These are phyloP conservation scores for Salix koriyanagi DNA, from an alignment of 345 rosid genomes.

Conservation along the genomic window DNA sequence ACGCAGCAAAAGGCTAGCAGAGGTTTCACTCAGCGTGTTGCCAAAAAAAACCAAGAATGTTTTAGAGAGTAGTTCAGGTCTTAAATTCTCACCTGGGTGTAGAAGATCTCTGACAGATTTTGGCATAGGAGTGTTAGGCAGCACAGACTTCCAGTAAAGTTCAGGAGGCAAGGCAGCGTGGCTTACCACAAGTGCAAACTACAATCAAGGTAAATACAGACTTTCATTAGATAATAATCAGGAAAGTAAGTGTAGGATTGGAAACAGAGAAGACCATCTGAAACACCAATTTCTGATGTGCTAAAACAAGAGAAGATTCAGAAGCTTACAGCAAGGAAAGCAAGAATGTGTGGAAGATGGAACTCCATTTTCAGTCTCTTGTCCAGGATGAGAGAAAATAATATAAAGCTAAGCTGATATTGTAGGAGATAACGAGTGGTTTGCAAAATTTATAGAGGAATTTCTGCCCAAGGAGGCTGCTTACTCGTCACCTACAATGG, in stretches of 20 bases:
- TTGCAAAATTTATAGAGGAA: constrained; percentile 19
- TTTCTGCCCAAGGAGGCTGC: background rate
- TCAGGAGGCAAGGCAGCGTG: constrained; percentile 50
- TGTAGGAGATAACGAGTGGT: constrained; percentile 6
- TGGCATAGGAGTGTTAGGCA: constrained; percentile 65
- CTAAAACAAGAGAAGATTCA: background rate
- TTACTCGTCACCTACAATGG: constrained; percentile 5
- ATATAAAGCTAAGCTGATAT: background rate
- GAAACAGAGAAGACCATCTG: background rate
- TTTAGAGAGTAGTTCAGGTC: background rate
- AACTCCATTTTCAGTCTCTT: constrained; percentile 27
- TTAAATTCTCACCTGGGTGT: constrained; percentile 30
- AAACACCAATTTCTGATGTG: background rate
- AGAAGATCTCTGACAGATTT: constrained; percentile 44
- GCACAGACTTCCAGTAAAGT: constrained; percentile 47
- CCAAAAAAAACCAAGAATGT: background rate
- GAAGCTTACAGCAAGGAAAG: constrained; percentile 30
- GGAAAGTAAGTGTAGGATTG: background rate
- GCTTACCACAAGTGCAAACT: constrained; percentile 43
- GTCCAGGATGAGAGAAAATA: background rate
- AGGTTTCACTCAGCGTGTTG: background rate
- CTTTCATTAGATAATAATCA: background rate
- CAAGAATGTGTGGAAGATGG: constrained; percentile 24
- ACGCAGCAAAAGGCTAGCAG: background rate
- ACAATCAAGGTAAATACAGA: constrained; percentile 5